A percentile compares a stretch with the other conserved stretches of the same genome.
Evolutionary conservation across 169 alveolate genomes (phyloP).

Genomic region (Eimeria maxima): DNA sequence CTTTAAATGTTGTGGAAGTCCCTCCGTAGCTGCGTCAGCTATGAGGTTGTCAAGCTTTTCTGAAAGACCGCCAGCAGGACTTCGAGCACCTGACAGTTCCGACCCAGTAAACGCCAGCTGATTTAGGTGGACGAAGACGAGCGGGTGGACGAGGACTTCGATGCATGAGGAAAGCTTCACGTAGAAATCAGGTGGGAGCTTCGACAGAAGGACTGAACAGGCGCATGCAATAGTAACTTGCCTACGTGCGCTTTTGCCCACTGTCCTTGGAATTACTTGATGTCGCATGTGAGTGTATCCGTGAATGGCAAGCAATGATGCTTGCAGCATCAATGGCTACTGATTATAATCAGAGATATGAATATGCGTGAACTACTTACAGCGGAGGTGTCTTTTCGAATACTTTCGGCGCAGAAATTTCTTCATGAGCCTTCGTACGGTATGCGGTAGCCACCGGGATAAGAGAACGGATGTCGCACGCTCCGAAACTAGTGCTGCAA

Average conservation of each 20-base stretch:
- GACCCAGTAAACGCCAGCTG: slow-evolving; percentile 65
- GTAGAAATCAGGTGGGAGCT: slow-evolving; percentile 34
- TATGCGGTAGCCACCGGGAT: slow-evolving; percentile 63
- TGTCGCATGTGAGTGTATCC: not conserved
- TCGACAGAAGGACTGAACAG: slow-evolving; percentile 44
- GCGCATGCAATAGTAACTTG: not conserved
- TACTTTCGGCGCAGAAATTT: slow-evolving; percentile 20
- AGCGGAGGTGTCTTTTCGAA: slow-evolving; percentile 57
- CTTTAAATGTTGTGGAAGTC: slow-evolving; percentile 72
- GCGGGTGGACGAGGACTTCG: slow-evolving; percentile 46
- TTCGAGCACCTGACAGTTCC: slow-evolving; percentile 53
- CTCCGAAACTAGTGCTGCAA: not conserved
- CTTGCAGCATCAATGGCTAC: not conserved
- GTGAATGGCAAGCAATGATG: not conserved
- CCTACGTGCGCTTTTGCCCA: not conserved
- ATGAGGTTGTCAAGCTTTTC: slow-evolving; percentile 42
- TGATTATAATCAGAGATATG: not conserved
- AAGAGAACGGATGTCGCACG: slow-evolving; percentile 49
- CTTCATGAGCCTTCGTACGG: slow-evolving; percentile 40
- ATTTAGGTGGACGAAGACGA: slow-evolving; percentile 41
- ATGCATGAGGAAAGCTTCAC: slow-evolving; percentile 12
- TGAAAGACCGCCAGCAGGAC: slow-evolving; percentile 69
- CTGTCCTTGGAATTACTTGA: not conserved
- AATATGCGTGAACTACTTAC: not conserved
- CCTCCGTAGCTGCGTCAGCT: slow-evolving; percentile 44